A percentile compares a stretch with the other conserved stretches of the same genome.
Conservation (phyloP, 768 basidiomycete genomes). For the Hortiboletus flavorubellus region DNA sequence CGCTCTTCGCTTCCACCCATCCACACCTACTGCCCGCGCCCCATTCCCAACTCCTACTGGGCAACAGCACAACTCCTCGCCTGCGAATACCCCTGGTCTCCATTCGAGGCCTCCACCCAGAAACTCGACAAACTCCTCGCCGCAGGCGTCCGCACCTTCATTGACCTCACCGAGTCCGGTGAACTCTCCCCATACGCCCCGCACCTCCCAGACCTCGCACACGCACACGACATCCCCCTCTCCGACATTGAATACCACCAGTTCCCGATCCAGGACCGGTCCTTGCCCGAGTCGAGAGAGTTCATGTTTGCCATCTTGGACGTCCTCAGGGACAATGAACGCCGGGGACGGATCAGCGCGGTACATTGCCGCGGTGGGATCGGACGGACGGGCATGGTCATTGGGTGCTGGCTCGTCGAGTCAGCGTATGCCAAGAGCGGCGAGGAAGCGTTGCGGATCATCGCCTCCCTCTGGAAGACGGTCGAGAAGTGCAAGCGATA, state of each 20-base stretch:
- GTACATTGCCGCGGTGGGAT: conserved; percentile 81
- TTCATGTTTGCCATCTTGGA: conserved; percentile 58
- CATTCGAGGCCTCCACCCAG: conserved; percentile 49
- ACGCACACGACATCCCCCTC: conserved; percentile 52
- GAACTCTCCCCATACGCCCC: conserved; percentile 67
- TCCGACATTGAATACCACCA: conserved; percentile 67
- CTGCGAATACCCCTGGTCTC: conserved; percentile 80
- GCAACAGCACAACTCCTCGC: conserved; percentile 69
- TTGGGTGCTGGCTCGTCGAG: conserved; percentile 77
- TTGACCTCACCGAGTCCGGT: conserved; percentile 80
- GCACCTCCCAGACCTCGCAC: conserved; percentile 51
- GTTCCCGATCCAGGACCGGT: conserved; percentile 75
- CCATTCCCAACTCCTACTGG: conserved; percentile 87
- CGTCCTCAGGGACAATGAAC: conserved; percentile 55
- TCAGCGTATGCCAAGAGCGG: conserved; percentile 60
- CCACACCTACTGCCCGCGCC: conserved; percentile 37
- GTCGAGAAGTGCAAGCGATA: conserved; percentile 77
- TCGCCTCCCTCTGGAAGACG: conserved; percentile 66
- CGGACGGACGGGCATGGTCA: conserved; percentile 59
- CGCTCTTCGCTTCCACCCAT: conserved; percentile 19
- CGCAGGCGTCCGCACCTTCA: conserved; percentile 75
- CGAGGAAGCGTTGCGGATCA: conserved; percentile 58
- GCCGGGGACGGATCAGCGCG: conserved; percentile 56
- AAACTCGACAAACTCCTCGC: conserved; percentile 72
- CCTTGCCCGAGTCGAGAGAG: conserved; percentile 55